A percentile compares a stretch with the other conserved stretches of the same genome.
These are phyloP conservation scores for Spathaspora passalidarum DNA, from an alignment of 805 yeast species.

Conservation along the genomic window DNA sequence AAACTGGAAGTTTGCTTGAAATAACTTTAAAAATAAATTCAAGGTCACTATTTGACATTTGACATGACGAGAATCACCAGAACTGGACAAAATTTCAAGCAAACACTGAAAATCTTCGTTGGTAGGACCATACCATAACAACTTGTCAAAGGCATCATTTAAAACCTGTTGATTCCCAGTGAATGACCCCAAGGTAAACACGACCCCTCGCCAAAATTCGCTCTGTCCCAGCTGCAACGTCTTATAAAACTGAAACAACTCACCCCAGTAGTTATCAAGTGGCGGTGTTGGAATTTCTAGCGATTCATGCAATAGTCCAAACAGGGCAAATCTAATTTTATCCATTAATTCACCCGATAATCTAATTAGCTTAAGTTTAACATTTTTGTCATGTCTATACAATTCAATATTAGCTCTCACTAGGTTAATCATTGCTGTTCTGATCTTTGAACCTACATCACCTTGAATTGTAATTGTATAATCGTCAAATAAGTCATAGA, in stretches of 20 bases:
- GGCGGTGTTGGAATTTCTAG: neutral
- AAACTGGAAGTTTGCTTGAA: slow-evolving; percentile 35
- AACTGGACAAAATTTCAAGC: slow-evolving; percentile 20
- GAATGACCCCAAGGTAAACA: slow-evolving; percentile 53
- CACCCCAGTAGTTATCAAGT: slow-evolving; percentile 2
- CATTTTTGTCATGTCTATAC: slow-evolving; percentile 1
- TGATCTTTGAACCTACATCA: slow-evolving; percentile 82
- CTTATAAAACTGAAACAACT: slow-evolving; percentile 3
- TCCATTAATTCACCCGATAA: slow-evolving; percentile 65
- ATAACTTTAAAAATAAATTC: slow-evolving; percentile 31
- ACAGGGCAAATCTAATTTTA: slow-evolving; percentile 44
- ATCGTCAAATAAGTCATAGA: slow-evolving; percentile 56
- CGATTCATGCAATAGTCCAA: slow-evolving; percentile 23
- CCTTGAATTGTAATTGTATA: slow-evolving; percentile 80
- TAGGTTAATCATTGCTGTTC: slow-evolving; percentile 49
- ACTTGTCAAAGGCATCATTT: slow-evolving; percentile 35
- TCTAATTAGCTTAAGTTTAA: slow-evolving; percentile 44
- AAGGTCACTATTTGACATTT: slow-evolving; percentile 24
- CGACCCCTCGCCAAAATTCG: slow-evolving; percentile 54
- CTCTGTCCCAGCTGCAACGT: neutral
- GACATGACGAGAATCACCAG: slow-evolving; percentile 5
- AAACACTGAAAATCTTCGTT: slow-evolving; percentile 4
- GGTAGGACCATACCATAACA: slow-evolving; percentile 24
- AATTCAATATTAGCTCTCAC: slow-evolving; percentile 24
- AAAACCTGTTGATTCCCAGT: slow-evolving; percentile 48